A percentile compares a stretch with the other conserved stretches of the same genome.
Evolutionary conservation across 2,329 filamentous ascomycete genomes (phyloP).

Genomic region (Chaetomium olivaceum): DNA sequence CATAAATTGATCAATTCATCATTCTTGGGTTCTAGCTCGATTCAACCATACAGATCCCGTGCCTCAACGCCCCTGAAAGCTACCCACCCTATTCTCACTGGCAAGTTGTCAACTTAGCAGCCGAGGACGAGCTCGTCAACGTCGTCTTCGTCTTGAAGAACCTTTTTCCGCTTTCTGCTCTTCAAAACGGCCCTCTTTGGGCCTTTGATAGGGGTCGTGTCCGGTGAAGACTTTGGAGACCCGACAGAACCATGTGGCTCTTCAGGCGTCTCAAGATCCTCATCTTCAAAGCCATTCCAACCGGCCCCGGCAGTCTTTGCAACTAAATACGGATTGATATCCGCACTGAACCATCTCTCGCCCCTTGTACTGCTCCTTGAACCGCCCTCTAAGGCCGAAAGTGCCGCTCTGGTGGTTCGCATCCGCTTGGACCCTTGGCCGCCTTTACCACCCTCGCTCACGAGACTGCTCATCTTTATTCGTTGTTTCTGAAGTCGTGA

Average conservation of each 20-base stretch:
- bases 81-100: not conserved
- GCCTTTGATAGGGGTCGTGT: constrained; percentile 15
- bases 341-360: constrained; percentile 66
- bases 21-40: not conserved
- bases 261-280: constrained; percentile 6
- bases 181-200: constrained; percentile 18
- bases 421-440: constrained; percentile 45
- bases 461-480: constrained; percentile 54
- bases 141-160: constrained; percentile 29
- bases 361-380: constrained; percentile 61
- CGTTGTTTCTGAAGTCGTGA: constrained; percentile 67
- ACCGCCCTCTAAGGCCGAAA: constrained; percentile 70
- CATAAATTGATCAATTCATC: not conserved
- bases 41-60: not conserved
- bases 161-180: constrained; percentile 25
- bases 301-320: constrained; percentile 53
- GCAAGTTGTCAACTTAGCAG: constrained; percentile 5
- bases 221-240: constrained; percentile 15
- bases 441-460: constrained; percentile 51
- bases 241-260: not conserved
- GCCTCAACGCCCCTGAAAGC: not conserved
- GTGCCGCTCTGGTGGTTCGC: constrained; percentile 67
- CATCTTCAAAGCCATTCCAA: constrained; percentile 32
- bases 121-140: constrained; percentile 28
- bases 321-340: constrained; percentile 57